These are phyloP conservation scores for Sherardia arvensis DNA, from an alignment of 257 asterid species.

Conservation along the genomic window DNA sequence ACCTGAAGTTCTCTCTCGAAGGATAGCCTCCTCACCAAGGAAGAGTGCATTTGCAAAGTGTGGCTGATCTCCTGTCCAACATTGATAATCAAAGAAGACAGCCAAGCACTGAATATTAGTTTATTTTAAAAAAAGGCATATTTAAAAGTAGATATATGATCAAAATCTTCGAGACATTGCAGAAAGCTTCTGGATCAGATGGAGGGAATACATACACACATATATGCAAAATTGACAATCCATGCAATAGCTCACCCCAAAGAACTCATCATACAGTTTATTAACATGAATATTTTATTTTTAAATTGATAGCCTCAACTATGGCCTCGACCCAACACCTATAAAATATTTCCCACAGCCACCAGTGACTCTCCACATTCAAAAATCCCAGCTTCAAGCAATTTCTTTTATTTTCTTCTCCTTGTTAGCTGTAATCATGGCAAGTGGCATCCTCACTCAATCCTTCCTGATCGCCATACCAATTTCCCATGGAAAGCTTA, in stretches of 20 bases:
- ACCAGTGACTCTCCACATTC: not conserved
- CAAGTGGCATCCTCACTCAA: not conserved
- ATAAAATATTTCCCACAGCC: not conserved
- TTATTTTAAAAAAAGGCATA: not conserved
- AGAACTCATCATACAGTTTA: not conserved
- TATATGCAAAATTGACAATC: not conserved
- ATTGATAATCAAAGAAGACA: not conserved
- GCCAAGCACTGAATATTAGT: not conserved
- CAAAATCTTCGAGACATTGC: not conserved
- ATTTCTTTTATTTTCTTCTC: not conserved
- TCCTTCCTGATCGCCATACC: not conserved
- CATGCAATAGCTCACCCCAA: not conserved
- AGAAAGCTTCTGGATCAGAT: not conserved
- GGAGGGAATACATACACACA: not conserved
- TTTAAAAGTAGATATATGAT: not conserved
- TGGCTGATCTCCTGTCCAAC: slow-evolving; percentile 38
- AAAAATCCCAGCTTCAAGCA: not conserved
- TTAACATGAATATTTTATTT: no score
- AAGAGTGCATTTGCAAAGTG: slow-evolving; percentile 67
- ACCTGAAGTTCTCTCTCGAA: slow-evolving; percentile 78
- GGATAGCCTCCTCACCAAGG: slow-evolving; percentile 58
- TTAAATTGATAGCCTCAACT: not conserved
- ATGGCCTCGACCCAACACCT: not conserved
- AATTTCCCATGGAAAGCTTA: no score
- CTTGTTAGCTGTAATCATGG: not conserved